Evolutionary conservation across 2,329 filamentous ascomycete genomes (phyloP), one percentile per base, ranked within the genome.

Genomic region (Pyricularia sp.): DNA sequence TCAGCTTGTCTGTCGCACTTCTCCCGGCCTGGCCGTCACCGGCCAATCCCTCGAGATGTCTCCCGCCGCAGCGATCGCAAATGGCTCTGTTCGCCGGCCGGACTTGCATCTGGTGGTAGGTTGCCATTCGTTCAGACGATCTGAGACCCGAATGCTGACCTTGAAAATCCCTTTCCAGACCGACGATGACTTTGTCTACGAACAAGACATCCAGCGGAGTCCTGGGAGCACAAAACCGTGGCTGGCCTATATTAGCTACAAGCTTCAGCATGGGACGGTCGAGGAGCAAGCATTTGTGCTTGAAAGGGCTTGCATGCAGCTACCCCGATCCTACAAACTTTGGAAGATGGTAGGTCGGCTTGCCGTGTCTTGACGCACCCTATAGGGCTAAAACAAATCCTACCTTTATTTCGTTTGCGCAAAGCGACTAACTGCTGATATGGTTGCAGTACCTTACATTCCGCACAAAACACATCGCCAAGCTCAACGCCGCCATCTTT

Each of bases 321-420:
- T 99, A 64, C 95, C 95, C 66, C 88, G 95, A 73, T 98, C 94
- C 31, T 99, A 97, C 83, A 99, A 99, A 82, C 84, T 99, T 66
- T 99, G 95, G 95, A 98, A 97, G 81, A 89, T 97, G 88, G 90
- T 92, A 81, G 70, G 80, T 74, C 20, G 71, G 26, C 59, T 61
- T 66, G 3, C 23, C 33, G 2, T 14, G 33, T 17, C 33, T 42
- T 17, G n/a, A 14, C 3, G 33, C 12, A 17, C 33, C 33, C 33
- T 17, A 42, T 42, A 17, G 20, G 65, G n/a, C 23, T 12, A 26
- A 36, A 12, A 14, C 25, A 28, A 42, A 50, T 20, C n/a, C 10
- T 12, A 7, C 9, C n/a, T 42, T 42, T 12, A 42, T 3, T 26
- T 9, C 12, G 1, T 11, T 36, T 64, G 23, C 5, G 63, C 20